Evolutionary conservation across 2,329 filamentous ascomycete genomes (phyloP).

Genomic region (Phyllachora maydis): DNA sequence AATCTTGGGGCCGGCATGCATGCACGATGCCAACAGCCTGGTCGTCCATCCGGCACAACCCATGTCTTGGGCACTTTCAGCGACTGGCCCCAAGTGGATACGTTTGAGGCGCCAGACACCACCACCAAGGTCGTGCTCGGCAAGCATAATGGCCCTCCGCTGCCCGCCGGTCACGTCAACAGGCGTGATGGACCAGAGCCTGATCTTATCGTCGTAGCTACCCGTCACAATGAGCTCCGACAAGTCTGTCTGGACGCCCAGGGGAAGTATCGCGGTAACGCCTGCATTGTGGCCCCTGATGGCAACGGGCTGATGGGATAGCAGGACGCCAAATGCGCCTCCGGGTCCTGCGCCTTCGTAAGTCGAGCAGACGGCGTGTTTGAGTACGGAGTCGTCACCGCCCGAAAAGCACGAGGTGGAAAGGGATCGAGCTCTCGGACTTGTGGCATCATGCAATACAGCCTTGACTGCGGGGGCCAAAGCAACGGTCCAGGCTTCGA

Average conservation of each 20-base stretch:
- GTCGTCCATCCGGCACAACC: constrained; percentile 9
- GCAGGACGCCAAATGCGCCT: constrained; percentile 1
- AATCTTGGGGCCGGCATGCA: constrained; percentile 73
- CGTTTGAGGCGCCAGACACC: constrained; percentile 77
- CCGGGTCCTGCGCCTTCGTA: constrained; percentile 2
- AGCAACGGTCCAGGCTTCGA: constrained; percentile 58
- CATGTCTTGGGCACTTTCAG: constrained; percentile 1
- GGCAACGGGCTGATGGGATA: constrained; percentile 6
- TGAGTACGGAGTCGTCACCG: constrained; percentile 51
- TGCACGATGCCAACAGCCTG: constrained; percentile 66
- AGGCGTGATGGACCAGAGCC: constrained; percentile 36
- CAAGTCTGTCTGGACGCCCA: constrained; percentile 22
- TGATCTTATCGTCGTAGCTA: constrained; percentile 73
- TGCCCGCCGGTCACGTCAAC: constrained; percentile 16
- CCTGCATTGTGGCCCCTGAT: constrained; percentile 46
- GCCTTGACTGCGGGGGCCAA: constrained; percentile 27
- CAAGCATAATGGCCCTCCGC: constrained; percentile 28
- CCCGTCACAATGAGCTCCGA: constrained; percentile 54
- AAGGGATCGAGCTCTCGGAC: constrained; percentile 7
- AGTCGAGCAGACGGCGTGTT: constrained; percentile 18
- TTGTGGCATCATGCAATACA: neutral
- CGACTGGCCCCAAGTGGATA: too few species aligned
- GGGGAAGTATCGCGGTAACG: constrained; percentile 67
- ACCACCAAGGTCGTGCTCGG: constrained; percentile 47
- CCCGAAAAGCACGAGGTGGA: constrained; percentile 44